Base-by-base conservation (phyloP, 2,329 filamentous ascomycete species). In the Aspergillus sp. region DNA sequence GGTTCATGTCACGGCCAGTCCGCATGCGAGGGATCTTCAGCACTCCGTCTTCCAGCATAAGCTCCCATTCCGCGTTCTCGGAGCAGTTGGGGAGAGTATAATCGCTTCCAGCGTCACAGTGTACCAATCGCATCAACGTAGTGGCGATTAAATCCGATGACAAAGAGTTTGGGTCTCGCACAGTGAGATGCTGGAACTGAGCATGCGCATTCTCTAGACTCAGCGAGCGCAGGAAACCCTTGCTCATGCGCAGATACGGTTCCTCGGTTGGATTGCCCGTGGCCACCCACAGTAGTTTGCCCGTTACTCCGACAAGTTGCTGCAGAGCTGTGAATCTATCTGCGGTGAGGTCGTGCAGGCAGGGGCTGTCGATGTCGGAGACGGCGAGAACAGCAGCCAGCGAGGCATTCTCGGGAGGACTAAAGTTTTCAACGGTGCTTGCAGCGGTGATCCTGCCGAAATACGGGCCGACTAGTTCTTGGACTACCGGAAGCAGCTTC, bases 1-100 rank as follows among this genome's bases (percentile, higher is more conserved):
- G 46, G n/a, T 58, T 58, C 47, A 58, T 58, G 9, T 20, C 36
- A 5, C 2, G 12, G 12, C 31, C 18, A 16, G n/a, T 18, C 12
- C 3, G 24, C 18, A 58, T 7, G 14, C 57, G 36, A 14, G 57
- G 57, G 31, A 58, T 47, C 47, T 52, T 58, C 22, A 58, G 2
- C 1, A 52, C 45, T 2, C 26, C 47, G 7, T 58, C 10, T n/a
- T 58, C 57, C 7, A 58, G 6, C 3, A 26, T 14, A 2, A 58
- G 36, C 20, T 58, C 52, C 57, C 52, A 52, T 26, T 58, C 57
- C 1, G 32, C 24, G 20, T 29, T 50, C 10, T 58, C 52, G 1
- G 46, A 46, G 5, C 29, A 50, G 31, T 16, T 20, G 3, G 45
- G 20, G 2, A 45, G 56, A 10, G 16, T 54, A 4, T 42, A 45